Percentiles rank a stretch among this genome's conserved stretches.
Evolutionary conservation across 306 rosid species (phyloP).

Genomic region (Acacia crassicarpa): DNA sequence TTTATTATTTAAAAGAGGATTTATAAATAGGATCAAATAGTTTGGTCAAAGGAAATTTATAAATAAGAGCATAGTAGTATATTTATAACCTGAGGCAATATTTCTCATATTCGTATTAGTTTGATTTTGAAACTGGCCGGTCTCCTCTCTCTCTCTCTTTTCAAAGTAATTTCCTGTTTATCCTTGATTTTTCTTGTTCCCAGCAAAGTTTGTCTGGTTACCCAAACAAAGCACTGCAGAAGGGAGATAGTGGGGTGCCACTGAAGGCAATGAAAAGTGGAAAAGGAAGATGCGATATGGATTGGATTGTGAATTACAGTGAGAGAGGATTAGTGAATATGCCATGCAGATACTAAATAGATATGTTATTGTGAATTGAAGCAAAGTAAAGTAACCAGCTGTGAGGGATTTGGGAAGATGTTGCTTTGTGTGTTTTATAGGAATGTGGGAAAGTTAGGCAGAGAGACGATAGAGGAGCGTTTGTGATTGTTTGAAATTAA

Average conservation of each 20-base stretch:
- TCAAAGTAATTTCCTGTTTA: neutral
- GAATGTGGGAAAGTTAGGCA: neutral
- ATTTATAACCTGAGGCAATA: rapidly evolving
- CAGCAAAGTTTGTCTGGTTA: no score
- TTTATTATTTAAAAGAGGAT: no score
- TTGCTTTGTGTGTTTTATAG: neutral
- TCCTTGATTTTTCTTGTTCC: neutral
- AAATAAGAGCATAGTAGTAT: no score
- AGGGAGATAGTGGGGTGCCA: neutral
- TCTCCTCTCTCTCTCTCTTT: neutral
- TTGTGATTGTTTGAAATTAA: no score
- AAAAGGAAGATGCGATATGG: neutral
- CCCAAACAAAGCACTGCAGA: neutral
- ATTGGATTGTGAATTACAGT: neutral
- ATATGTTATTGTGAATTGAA: no score
- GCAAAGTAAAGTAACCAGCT: no score
- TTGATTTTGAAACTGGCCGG: neutral
- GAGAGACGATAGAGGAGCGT: neutral
- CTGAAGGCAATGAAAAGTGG: neutral
- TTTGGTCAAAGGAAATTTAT: no score
- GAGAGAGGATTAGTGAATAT: no score
- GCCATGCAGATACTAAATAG: no score
- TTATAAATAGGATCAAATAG: no score
- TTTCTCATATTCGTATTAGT: neutral
- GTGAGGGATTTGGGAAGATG: no score